These are phyloP conservation scores for Achaetomium macrosporum DNA, from an alignment of 2,329 filamentous ascomycete species.

Conservation along the genomic window DNA sequence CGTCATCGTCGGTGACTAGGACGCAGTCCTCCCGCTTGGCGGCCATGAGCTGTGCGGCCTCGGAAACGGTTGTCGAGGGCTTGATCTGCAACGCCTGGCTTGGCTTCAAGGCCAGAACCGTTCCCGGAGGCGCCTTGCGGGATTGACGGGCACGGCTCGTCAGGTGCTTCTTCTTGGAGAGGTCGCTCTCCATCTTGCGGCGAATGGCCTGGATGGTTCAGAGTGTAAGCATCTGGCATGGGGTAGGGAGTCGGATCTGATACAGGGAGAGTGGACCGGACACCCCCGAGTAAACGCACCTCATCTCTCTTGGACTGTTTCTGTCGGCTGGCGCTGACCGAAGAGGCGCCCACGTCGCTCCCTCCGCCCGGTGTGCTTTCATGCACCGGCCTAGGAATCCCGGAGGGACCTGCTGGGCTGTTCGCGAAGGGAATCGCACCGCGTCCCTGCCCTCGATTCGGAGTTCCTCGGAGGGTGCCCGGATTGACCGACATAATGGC, in stretches of 20 bases:
- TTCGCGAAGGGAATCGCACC: slow-evolving; percentile 55
- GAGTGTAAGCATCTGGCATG: slow-evolving; percentile 18
- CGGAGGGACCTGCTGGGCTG: slow-evolving; percentile 53
- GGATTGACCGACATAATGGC: slow-evolving; percentile 48
- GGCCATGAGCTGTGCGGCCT: slow-evolving; percentile 97
- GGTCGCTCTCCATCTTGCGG: slow-evolving; percentile 91
- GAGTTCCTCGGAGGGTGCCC: slow-evolving; percentile 62
- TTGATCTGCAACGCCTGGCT: slow-evolving; percentile 97
- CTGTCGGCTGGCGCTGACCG: slow-evolving; percentile 86
- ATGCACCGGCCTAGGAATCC: slow-evolving; percentile 66
- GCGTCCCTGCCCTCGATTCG: slow-evolving; percentile 53
- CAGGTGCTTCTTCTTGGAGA: slow-evolving; percentile 92
- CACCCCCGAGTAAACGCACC: slow-evolving; percentile 51
- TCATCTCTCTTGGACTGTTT: slow-evolving; percentile 98
- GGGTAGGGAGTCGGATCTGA: slow-evolving; percentile 2
- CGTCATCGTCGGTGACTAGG: slow-evolving; percentile 93
- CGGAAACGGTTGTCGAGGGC: slow-evolving; percentile 84
- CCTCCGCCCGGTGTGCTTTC: slow-evolving; percentile 48
- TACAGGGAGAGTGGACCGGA: slow-evolving; percentile 16
- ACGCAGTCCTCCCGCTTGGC: slow-evolving; percentile 98
- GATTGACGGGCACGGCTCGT: slow-evolving; percentile 73
- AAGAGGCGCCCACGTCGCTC: slow-evolving; percentile 57
- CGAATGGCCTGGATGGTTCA: slow-evolving; percentile 66
- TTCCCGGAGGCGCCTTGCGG: slow-evolving; percentile 91
- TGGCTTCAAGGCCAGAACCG: slow-evolving; percentile 89